Conservation (phyloP, 129 eudicot genomes). For the Calendula officinalis region DNA sequence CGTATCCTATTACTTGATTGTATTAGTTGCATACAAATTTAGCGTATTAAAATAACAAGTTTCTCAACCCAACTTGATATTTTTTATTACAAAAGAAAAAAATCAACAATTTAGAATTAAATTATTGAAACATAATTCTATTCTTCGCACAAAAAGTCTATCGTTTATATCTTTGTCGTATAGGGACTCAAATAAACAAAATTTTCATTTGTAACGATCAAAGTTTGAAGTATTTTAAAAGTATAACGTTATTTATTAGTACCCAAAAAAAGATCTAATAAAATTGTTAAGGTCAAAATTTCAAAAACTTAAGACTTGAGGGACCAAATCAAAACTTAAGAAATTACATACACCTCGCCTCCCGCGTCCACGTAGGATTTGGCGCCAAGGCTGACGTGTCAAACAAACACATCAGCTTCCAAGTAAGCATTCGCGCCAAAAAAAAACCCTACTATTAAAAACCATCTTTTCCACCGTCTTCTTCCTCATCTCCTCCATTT, state of each 20-base stretch:
- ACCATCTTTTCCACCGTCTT: background rate
- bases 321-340: slow-evolving; percentile 9
- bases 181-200: too few species aligned
- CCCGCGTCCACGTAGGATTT: slow-evolving; percentile 32
- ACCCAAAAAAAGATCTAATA: background rate
- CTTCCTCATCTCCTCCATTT: slow-evolving; percentile 13
- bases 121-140: too few species aligned
- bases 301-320: background rate
- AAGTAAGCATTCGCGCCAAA: slow-evolving; percentile 54
- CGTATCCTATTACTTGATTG: background rate
- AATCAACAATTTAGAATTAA: too few species aligned
- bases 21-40: too few species aligned
- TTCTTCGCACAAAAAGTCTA: too few species aligned
- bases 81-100: too few species aligned
- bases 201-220: too few species aligned
- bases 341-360: slow-evolving; percentile 15
- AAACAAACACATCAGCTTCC: slow-evolving; percentile 29
- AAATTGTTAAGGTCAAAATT: background rate
- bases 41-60: too few species aligned
- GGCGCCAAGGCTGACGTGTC: slow-evolving; percentile 76
- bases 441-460: slow-evolving; percentile 28
- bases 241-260: too few species aligned
- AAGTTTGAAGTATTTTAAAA: too few species aligned
- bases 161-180: too few species aligned
- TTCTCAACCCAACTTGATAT: too few species aligned